These are phyloP conservation scores for Aspergillus tubingensis DNA, from an alignment of 2,329 filamentous ascomycete genomes.

Conservation along the genomic window DNA sequence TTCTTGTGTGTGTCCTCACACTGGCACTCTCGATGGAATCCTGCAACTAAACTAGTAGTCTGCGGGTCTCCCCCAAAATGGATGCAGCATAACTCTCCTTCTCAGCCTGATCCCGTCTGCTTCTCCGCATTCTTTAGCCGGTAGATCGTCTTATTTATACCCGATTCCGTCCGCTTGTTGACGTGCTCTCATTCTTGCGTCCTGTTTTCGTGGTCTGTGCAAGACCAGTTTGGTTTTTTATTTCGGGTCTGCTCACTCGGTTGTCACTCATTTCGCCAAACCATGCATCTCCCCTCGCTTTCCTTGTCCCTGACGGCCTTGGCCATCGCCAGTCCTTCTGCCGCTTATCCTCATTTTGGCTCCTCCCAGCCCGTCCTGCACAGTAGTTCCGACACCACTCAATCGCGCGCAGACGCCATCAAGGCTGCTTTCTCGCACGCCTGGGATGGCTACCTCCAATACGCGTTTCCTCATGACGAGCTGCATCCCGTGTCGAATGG, in stretches of 20 bases:
- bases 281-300: conserved; percentile 28
- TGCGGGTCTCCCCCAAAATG: background rate
- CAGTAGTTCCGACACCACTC: conserved; percentile 11
- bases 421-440: conserved; percentile 69
- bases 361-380: conserved; percentile 15
- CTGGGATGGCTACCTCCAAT: conserved; percentile 71
- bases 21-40: background rate
- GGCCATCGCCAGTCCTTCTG: conserved; percentile 25
- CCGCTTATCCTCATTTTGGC: conserved; percentile 24
- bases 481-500: conserved; percentile 67
- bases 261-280: conserved; percentile 12
- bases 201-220: conserved; percentile 5
- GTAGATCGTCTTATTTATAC: conserved; percentile 11
- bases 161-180: conserved; percentile 11
- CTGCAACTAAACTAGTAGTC: background rate
- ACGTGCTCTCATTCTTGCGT: conserved; percentile 16
- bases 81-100: background rate
- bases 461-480: conserved; percentile 78
- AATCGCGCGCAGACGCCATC: conserved; percentile 58
- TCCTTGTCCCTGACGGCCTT: conserved; percentile 30
- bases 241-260: background rate
- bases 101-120: background rate
- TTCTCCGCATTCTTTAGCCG: conserved; percentile 3
- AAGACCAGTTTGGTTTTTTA: conserved; percentile 1
- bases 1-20: too few relatives aligned